Percentiles rank a stretch among this genome's conserved stretches.
Conservation (phyloP, 2,329 filamentous ascomycete genomes). For the Fusarium torreyae region DNA sequence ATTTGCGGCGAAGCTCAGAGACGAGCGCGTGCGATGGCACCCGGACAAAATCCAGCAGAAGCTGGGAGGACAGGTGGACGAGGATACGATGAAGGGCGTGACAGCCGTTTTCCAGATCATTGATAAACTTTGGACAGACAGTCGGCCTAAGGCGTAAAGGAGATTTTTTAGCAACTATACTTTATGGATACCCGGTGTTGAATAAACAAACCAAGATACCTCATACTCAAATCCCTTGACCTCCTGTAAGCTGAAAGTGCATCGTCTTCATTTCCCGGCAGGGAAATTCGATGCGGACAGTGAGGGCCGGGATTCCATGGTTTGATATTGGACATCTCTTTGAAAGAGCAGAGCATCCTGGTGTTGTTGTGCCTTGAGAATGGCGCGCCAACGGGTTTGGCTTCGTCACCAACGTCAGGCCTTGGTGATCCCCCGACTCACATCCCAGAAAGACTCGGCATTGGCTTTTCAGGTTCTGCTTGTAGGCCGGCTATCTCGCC, state of each 20-base stretch:
- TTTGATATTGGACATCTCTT: not conserved
- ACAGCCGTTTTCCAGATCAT: slow-evolving; percentile 94
- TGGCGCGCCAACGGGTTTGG: not conserved
- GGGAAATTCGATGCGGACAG: not conserved
- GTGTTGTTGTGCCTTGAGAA: not conserved
- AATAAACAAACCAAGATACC: not conserved
- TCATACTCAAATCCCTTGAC: not conserved
- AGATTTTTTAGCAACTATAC: not conserved
- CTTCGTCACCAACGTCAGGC: not conserved
- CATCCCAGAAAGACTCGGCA: not conserved
- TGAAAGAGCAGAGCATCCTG: not conserved
- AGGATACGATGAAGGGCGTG: slow-evolving; percentile 80
- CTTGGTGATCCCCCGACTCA: no score
- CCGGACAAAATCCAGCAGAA: slow-evolving; percentile 97
- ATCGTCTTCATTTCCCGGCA: not conserved
- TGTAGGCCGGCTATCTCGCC: no score
- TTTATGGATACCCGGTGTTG: not conserved
- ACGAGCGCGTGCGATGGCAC: slow-evolving; percentile 94
- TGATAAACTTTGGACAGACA: slow-evolving; percentile 83
- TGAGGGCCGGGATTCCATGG: not conserved
- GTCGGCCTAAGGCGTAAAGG: slow-evolving; percentile 55
- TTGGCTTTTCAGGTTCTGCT: not conserved
- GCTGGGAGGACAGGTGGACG: slow-evolving; percentile 80
- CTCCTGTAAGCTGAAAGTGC: not conserved
- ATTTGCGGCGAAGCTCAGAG: slow-evolving; percentile 74